Conservation (phyloP, 306 rosid species). For the Ammopiptanthus mongolicus region DNA sequence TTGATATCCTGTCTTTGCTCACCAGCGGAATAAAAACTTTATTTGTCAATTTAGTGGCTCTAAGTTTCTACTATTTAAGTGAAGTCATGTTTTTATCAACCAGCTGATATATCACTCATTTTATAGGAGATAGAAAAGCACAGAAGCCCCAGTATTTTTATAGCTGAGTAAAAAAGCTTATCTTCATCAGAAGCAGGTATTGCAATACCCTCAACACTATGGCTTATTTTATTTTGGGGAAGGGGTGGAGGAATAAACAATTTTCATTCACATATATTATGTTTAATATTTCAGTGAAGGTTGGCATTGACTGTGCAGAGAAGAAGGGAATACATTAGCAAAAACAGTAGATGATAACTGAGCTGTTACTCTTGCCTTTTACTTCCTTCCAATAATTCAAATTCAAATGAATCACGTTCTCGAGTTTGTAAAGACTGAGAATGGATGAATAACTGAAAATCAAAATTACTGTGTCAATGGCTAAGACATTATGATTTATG, state of each 20-base stretch:
- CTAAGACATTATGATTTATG: not conserved
- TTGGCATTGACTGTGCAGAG: slow-evolving; percentile 56
- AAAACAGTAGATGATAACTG: slow-evolving; percentile 62
- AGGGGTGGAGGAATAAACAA: not conserved
- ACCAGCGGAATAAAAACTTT: not conserved
- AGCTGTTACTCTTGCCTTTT: slow-evolving; percentile 32
- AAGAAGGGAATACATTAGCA: slow-evolving; percentile 64
- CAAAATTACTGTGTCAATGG: not conserved
- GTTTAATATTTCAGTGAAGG: slow-evolving; percentile 29
- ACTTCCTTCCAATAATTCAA: not conserved
- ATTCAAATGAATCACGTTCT: not conserved
- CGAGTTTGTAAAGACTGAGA: not conserved
- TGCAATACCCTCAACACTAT: not conserved
- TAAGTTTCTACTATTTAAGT: not conserved
- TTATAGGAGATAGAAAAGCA: not conserved
- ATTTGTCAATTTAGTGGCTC: not conserved
- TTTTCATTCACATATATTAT: not conserved
- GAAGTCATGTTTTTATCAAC: not conserved
- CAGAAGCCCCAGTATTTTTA: not conserved
- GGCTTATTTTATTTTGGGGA: not conserved
- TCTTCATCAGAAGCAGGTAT: slow-evolving; percentile 58
- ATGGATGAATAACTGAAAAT: not conserved
- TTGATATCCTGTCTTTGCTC: not conserved
- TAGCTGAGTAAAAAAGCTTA: slow-evolving; percentile 79
- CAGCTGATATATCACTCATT: not conserved